Conservation (phyloP, 345 rosid species). For the Brassica rapa region DNA sequence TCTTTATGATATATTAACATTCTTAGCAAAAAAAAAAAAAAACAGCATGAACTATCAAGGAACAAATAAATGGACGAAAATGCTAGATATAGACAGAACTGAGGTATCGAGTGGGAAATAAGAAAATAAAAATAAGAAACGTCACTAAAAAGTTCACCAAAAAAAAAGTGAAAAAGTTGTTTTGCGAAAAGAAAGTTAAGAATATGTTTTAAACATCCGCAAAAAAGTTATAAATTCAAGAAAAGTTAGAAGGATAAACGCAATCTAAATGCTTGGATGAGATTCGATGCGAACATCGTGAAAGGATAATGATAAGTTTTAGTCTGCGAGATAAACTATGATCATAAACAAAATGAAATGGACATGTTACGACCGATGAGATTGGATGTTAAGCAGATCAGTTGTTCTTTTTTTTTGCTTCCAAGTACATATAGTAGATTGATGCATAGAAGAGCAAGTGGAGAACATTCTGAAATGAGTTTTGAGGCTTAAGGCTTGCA, state of each 20-base stretch:
- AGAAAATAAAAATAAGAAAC: neutral
- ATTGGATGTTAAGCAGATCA: neutral
- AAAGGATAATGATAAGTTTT: neutral
- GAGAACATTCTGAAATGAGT: constrained; percentile 6
- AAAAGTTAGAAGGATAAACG: neutral
- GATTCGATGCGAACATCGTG: neutral
- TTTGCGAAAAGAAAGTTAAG: neutral
- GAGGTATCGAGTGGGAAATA: constrained; percentile 1
- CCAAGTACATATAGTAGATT: neutral
- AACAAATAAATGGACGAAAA: neutral
- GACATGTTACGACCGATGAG: neutral
- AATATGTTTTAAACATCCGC: neutral
- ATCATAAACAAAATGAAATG: neutral
- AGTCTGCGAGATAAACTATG: neutral
- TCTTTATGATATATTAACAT: too few species aligned
- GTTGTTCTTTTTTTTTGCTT: neutral
- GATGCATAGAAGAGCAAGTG: neutral
- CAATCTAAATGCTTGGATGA: neutral
- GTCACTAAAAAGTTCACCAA: neutral
- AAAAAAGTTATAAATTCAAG: neutral
- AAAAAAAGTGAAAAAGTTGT: neutral
- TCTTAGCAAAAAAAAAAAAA: too few species aligned
- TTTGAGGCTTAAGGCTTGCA: neutral
- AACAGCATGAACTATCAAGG: neutral
- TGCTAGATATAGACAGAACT: constrained; percentile 1